Base-by-base conservation (phyloP, 768 basidiomycete genomes). In the Suillus paluster region DNA sequence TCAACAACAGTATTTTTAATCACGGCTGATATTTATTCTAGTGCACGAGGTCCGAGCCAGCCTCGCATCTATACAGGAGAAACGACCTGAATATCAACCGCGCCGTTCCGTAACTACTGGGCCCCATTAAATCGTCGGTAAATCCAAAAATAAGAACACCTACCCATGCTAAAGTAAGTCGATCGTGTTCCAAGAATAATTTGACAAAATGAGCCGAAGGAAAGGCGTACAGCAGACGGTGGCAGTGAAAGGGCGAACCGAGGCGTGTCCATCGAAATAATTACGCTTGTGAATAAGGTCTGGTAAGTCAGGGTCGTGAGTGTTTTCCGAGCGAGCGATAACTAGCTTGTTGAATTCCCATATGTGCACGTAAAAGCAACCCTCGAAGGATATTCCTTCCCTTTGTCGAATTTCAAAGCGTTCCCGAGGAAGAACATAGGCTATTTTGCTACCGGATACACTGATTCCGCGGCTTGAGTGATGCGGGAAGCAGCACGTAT, bases 81-180 rank as follows among this genome's bases (percentile, higher is more conserved):
- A 54, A 54, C 36, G 3, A 54, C 53, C 23, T 17, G 36, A 25
- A 54, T 54, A n/a, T 33, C 5, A 50, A 50, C 6, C 19, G 49
- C 5, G 49, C 0, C 6, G 17, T 17, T 12, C 11, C 11, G 54
- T 23, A 25, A 55, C 25, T 54, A 38, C 10, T 55, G 15, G 10
- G 9, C 17, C 17, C 17, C 6, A 38, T 55, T 27, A 7, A 55
- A 55, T 5, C 10, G 19, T 55, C 6, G 6, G 6, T 14, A 27
- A 7, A 54, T 36, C 1, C 10, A 55, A 19, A 25, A 19, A 10
- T 27, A 39, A 39, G 17, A 11, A 55, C 17, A 55, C 38, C 38
- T 23, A 54, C 53, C 36, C 53, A 54, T 36, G 53, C 38, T 38
- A 55, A 39, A 25, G 36, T 55, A 39, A 55, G 25, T 25, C 54